A percentile compares a stretch with the other conserved stretches of the same genome.
phyloP scores from a whole-genome alignment of 257 asterid genomes.

The Solanum tarijense region DNA sequence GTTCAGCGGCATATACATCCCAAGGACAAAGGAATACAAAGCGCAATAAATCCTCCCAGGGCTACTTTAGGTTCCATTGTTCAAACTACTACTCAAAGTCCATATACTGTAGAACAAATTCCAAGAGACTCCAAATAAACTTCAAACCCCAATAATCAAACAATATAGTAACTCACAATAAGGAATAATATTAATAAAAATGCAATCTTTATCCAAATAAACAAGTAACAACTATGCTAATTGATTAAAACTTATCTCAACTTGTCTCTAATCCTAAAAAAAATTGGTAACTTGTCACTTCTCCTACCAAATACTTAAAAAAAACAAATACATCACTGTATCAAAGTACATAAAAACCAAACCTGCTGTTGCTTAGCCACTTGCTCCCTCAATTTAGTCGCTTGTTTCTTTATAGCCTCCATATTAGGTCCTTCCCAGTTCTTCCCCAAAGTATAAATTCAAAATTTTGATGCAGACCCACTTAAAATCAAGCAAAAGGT shows the following conservation, averaged over 20 bases:
- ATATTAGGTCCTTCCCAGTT: slow-evolving; percentile 12
- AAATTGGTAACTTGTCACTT: background rate
- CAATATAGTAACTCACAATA: background rate
- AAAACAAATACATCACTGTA: background rate
- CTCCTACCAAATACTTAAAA: background rate
- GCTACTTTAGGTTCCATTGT: background rate
- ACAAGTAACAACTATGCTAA: background rate
- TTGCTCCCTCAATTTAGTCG: slow-evolving; percentile 82
- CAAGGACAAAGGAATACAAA: background rate
- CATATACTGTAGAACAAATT: background rate
- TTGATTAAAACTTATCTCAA: background rate
- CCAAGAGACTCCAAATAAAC: background rate
- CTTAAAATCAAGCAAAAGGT: background rate
- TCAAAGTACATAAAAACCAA: background rate
- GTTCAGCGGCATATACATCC: background rate
- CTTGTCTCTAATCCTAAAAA: background rate
- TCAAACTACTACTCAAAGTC: background rate
- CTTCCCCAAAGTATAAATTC: background rate
- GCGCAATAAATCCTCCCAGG: background rate
- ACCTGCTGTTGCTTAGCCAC: slow-evolving; percentile 98
- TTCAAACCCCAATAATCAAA: background rate
- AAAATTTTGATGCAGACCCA: background rate
- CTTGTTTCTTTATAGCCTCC: slow-evolving; percentile 97
- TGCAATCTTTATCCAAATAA: background rate
- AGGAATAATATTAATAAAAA: background rate